phyloP scores from a whole-genome alignment of 306 rosid genomes.

The Medicago arabica region DNA sequence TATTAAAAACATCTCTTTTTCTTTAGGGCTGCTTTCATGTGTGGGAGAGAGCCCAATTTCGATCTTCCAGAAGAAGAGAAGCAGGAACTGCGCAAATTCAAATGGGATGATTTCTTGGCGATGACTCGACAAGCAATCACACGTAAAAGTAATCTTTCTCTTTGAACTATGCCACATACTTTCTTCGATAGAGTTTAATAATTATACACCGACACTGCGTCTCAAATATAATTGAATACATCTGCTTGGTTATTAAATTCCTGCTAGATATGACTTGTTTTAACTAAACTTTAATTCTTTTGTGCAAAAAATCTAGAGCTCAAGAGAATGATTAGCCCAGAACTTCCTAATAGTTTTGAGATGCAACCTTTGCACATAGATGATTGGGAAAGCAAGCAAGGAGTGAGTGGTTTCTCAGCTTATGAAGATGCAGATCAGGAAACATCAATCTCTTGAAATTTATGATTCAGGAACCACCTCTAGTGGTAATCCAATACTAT shows the following conservation, averaged over 20 bases:
- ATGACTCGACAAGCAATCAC: constrained; percentile 82
- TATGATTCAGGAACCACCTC: constrained; percentile 41
- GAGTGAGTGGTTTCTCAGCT: constrained; percentile 42
- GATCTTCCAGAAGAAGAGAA: constrained; percentile 82
- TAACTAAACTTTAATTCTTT: constrained; percentile 35
- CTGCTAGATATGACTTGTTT: not conserved
- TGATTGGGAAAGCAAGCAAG: constrained; percentile 57
- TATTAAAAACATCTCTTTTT: not conserved
- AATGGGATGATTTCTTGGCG: constrained; percentile 91
- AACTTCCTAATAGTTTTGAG: constrained; percentile 42
- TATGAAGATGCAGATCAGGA: constrained; percentile 64
- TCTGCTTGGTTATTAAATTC: too few relatives aligned
- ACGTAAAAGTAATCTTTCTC: constrained; percentile 65
- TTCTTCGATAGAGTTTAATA: not conserved
- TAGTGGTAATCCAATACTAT: constrained; percentile 48
- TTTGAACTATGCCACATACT: not conserved
- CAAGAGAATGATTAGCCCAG: constrained; percentile 61
- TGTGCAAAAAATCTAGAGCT: constrained; percentile 53
- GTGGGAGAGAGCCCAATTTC: constrained; percentile 92
- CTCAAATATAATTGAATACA: not conserved
- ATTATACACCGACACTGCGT: not conserved
- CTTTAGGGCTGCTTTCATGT: constrained; percentile 93
- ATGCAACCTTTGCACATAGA: constrained; percentile 46
- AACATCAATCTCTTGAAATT: constrained; percentile 51
- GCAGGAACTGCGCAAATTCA: constrained; percentile 67